phyloP scores from a whole-genome alignment of 306 rosid species.

The Casuarina glauca region DNA sequence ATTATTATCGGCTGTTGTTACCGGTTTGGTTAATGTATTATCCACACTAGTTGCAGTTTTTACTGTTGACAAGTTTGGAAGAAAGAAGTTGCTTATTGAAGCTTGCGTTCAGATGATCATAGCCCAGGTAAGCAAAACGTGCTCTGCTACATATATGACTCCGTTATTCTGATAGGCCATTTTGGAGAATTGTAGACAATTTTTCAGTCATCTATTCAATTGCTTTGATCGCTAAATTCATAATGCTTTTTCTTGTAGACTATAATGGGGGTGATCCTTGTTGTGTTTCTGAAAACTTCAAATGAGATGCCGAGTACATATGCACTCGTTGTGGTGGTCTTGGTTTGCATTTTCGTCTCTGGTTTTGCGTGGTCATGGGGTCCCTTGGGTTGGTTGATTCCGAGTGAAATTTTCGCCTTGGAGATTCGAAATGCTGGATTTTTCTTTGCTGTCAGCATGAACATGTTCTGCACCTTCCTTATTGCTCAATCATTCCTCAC shows the following conservation, averaged over 20 bases:
- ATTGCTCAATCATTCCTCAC: conserved; percentile 38
- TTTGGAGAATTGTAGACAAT: too few species aligned
- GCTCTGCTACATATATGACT: neutral
- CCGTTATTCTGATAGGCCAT: neutral
- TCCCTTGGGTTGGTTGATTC: conserved; percentile 36
- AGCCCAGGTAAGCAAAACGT: conserved; percentile 27
- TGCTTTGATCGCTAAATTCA: too few species aligned
- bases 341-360: conserved; percentile 26
- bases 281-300: conserved; percentile 1
- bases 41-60: conserved; percentile 30
- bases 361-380: conserved; percentile 51
- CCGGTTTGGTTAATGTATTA: conserved; percentile 19
- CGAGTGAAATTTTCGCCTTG: conserved; percentile 36
- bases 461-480: conserved; percentile 42
- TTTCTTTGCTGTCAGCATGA: conserved; percentile 37
- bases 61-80: conserved; percentile 28
- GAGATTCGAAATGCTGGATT: conserved; percentile 30
- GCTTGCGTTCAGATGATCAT: conserved; percentile 35
- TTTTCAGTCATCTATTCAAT: too few species aligned
- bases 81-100: conserved; percentile 30
- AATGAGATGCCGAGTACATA: conserved; percentile 7
- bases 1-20: conserved; percentile 30
- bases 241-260: neutral
- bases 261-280: conserved; percentile 15
- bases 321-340: conserved; percentile 7